Evolutionary conservation across 1,139 yeast species (phyloP).

Genomic region (Waltiozyma sp.): DNA sequence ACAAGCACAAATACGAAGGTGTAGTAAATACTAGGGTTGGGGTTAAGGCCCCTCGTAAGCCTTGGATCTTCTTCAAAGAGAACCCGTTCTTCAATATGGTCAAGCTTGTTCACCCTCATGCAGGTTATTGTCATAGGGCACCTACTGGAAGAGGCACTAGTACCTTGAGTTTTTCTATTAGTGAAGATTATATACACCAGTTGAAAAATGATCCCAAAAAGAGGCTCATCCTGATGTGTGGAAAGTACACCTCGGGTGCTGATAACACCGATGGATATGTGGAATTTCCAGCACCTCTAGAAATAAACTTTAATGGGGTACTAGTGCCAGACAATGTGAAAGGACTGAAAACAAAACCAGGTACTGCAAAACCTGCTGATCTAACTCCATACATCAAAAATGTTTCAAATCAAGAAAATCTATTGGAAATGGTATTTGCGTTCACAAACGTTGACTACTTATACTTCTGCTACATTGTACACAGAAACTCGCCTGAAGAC

Average conservation of each 20-base stretch:
- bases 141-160: constrained; percentile 32
- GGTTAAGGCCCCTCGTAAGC: constrained; percentile 14
- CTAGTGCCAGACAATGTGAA: constrained; percentile 38
- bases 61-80: constrained; percentile 34
- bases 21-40: constrained; percentile 1
- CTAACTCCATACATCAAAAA: constrained; percentile 33
- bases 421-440: constrained; percentile 40
- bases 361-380: constrained; percentile 61
- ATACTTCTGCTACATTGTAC: constrained; percentile 43
- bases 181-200: constrained; percentile 26
- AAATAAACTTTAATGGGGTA: constrained; percentile 38
- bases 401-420: constrained; percentile 24
- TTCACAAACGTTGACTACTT: constrained; percentile 35
- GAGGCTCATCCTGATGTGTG: constrained; percentile 38
- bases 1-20: constrained; percentile 3
- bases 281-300: constrained; percentile 50
- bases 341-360: constrained; percentile 51
- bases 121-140: constrained; percentile 28
- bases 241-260: constrained; percentile 23
- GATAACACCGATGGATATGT: constrained; percentile 30
- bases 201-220: constrained; percentile 21
- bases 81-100: constrained; percentile 43
- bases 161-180: constrained; percentile 28
- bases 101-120: constrained; percentile 34
- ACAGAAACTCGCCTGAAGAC: constrained; percentile 30